phyloP scores from a whole-genome alignment of 805 yeast genomes.

The Metschnikowia cerradonensis region DNA sequence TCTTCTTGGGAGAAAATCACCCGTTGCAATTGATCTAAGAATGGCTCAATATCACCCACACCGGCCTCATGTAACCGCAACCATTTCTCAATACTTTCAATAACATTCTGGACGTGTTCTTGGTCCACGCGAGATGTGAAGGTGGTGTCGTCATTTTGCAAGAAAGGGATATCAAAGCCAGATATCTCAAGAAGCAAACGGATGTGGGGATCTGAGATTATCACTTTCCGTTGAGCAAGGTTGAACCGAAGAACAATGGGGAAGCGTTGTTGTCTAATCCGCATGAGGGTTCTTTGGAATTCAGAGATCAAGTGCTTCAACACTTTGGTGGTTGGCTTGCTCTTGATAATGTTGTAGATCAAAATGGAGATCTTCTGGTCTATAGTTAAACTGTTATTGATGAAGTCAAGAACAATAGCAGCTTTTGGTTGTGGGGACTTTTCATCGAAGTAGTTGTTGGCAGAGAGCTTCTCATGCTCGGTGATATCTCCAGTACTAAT shows the following conservation, averaged over 20 bases:
- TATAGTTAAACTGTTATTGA: conserved; percentile 24
- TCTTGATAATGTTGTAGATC: conserved; percentile 46
- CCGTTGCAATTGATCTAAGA: conserved; percentile 17
- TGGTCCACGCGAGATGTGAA: conserved; percentile 31
- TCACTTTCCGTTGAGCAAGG: conserved; percentile 20
- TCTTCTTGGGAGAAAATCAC: conserved; percentile 12
- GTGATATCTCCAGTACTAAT: conserved; percentile 57
- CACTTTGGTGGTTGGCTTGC: conserved; percentile 25
- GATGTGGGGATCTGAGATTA: conserved; percentile 46
- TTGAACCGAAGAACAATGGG: conserved; percentile 11
- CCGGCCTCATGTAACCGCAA: conserved; percentile 18
- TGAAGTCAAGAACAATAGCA: conserved; percentile 36
- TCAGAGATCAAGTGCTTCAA: conserved; percentile 44
- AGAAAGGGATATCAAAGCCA: conserved; percentile 44
- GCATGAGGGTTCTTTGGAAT: conserved; percentile 27
- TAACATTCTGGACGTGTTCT: conserved; percentile 29
- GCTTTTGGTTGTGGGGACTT: conserved; percentile 24
- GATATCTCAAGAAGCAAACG: conserved; percentile 44
- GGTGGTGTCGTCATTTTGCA: conserved; percentile 36
- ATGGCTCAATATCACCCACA: conserved; percentile 19
- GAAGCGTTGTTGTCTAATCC: neutral
- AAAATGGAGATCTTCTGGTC: conserved; percentile 50
- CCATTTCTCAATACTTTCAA: conserved; percentile 42
- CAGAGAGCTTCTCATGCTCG: conserved; percentile 13
- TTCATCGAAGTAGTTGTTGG: conserved; percentile 14